These are phyloP conservation scores for Kickxella alabastrina DNA, from an alignment of 192 early-diverging fungal species.

Conservation along the genomic window DNA sequence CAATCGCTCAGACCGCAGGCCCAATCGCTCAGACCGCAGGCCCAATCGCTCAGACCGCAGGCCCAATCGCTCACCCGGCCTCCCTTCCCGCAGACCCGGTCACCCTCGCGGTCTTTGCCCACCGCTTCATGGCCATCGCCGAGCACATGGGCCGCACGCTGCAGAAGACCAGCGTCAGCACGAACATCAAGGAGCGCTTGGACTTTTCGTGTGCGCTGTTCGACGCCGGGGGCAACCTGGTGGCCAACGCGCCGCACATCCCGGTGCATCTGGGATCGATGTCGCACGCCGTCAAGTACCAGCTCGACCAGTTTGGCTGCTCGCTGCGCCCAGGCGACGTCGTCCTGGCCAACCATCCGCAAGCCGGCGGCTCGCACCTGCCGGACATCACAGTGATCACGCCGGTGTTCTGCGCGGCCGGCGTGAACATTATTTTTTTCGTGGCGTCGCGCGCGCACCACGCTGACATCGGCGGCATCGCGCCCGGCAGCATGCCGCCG, in stretches of 20 bases:
- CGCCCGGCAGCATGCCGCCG: slow-evolving; percentile 88
- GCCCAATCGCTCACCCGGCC: no score
- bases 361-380: slow-evolving; percentile 91
- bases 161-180: slow-evolving; percentile 91
- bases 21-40: no score
- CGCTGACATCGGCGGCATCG: slow-evolving; percentile 89
- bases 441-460: slow-evolving; percentile 92
- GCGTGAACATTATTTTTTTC: slow-evolving; percentile 80
- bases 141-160: slow-evolving; percentile 96
- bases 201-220: slow-evolving; percentile 98
- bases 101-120: slow-evolving; percentile 84
- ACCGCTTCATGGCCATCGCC: slow-evolving; percentile 97
- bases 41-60: no score
- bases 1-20: slow-evolving; percentile 35
- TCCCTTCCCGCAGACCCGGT: no score
- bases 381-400: slow-evolving; percentile 97
- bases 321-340: slow-evolving; percentile 87
- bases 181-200: slow-evolving; percentile 97
- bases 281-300: slow-evolving; percentile 90
- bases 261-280: slow-evolving; percentile 93
- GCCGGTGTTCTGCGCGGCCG: slow-evolving; percentile 66
- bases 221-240: slow-evolving; percentile 78
- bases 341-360: slow-evolving; percentile 91
- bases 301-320: slow-evolving; percentile 69
- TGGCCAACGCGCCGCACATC: slow-evolving; percentile 86